phyloP scores from a whole-genome alignment of 371 early-diverging fungal species.

The Mortierella sp. region DNA sequence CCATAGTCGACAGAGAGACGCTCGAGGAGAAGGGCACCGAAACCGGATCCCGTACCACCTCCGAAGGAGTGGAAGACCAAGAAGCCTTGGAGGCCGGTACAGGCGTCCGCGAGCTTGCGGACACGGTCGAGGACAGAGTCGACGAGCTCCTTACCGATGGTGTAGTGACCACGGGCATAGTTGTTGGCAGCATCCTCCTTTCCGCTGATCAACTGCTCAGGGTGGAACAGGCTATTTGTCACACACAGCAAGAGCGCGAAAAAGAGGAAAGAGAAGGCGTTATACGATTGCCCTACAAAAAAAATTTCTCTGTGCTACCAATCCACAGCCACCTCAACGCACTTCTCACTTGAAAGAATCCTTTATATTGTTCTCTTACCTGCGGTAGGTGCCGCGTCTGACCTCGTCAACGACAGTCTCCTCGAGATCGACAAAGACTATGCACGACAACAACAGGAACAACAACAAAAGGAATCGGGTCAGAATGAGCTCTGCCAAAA shows the following conservation, averaged over 20 bases:
- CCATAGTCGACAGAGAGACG: slow-evolving; percentile 97
- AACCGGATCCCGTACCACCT: slow-evolving; percentile 99
- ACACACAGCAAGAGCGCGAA: too few species aligned
- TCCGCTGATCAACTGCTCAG: slow-evolving; percentile 98
- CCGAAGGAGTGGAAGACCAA: slow-evolving; percentile 99
- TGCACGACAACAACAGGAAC: not conserved
- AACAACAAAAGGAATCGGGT: slow-evolving; percentile 1
- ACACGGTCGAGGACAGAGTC: slow-evolving; percentile 97
- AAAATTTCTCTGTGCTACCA: not conserved
- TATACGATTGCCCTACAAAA: not conserved
- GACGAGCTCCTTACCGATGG: slow-evolving; percentile 98
- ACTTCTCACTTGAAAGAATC: too few species aligned
- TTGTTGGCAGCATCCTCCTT: slow-evolving; percentile 99
- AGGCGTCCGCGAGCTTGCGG: slow-evolving; percentile 97
- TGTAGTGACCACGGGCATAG: slow-evolving; percentile 99
- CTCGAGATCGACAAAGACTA: slow-evolving; percentile 97
- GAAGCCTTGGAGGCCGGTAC: slow-evolving; percentile 97
- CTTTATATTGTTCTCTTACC: slow-evolving; percentile 12
- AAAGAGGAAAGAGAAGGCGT: too few species aligned
- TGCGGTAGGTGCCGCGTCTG: slow-evolving; percentile 93
- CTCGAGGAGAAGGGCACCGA: slow-evolving; percentile 98
- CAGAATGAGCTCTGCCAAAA: slow-evolving; percentile 11
- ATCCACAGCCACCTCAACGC: too few species aligned
- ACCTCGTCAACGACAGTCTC: slow-evolving; percentile 98
- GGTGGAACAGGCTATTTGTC: slow-evolving; percentile 96